A percentile compares a stretch with the other conserved stretches of the same genome.
These are phyloP conservation scores for Penicillium sp. DNA, from an alignment of 2,329 filamentous ascomycete genomes.

Conservation along the genomic window DNA sequence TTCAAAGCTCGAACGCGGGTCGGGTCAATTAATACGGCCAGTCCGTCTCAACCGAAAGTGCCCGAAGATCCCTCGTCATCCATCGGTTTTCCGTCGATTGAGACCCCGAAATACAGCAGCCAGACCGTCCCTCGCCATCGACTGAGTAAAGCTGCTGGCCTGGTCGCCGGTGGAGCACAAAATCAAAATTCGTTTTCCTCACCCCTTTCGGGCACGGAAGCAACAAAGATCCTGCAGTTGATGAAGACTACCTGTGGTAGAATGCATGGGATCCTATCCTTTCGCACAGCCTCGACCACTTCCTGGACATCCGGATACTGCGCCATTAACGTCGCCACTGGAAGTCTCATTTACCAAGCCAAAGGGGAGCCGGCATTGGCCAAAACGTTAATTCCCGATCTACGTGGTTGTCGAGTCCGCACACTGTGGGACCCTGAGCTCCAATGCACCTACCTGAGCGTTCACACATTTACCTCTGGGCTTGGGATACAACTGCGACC, in stretches of 20 bases:
- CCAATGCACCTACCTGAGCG: constrained; percentile 47
- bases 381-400: constrained; percentile 49
- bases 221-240: constrained; percentile 48
- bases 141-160: constrained; percentile 31
- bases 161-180: constrained; percentile 26
- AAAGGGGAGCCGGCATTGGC: constrained; percentile 49
- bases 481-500: constrained; percentile 48
- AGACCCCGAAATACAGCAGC: constrained; percentile 38
- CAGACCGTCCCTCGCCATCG: constrained; percentile 35
- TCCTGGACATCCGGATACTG: constrained; percentile 52
- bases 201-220: constrained; percentile 43
- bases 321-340: constrained; percentile 51
- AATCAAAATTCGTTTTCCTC: constrained; percentile 33
- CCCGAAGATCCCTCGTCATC: constrained; percentile 41
- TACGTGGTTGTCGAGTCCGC: constrained; percentile 49
- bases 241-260: constrained; percentile 53
- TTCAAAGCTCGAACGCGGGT: constrained; percentile 38
- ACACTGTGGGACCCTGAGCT: constrained; percentile 48
- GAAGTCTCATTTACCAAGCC: constrained; percentile 50
- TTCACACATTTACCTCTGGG: constrained; percentile 48
- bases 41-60: constrained; percentile 32
- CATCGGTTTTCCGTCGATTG: constrained; percentile 50
- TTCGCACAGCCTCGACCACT: constrained; percentile 42
- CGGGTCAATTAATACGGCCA: constrained; percentile 40
- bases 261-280: constrained; percentile 54